Conservation (phyloP, 176 grass and related monocot genomes). For the Carex littledalei region DNA sequence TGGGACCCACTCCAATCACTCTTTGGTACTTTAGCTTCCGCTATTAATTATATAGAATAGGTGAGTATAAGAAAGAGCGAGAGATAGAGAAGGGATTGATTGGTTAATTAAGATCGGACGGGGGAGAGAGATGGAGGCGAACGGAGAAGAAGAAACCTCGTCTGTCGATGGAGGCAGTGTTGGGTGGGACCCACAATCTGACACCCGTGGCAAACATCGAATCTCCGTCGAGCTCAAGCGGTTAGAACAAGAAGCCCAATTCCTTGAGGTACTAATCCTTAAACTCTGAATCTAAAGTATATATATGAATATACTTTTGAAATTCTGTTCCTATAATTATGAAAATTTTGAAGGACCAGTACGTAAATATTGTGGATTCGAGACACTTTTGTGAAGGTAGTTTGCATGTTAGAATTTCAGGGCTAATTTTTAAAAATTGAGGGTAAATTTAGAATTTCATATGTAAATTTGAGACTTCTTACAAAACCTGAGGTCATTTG, state of each 20-base stretch:
- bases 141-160: neutral
- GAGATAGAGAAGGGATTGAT: neutral
- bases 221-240: constrained; percentile 12
- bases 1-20: neutral
- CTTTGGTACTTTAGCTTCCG: neutral
- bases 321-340: neutral
- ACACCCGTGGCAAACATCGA: constrained; percentile 7
- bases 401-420: too few species aligned
- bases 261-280: constrained; percentile 13
- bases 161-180: neutral
- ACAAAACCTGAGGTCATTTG: neutral
- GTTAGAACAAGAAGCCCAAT: constrained; percentile 1
- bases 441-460: neutral
- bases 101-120: neutral
- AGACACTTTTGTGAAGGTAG: too few species aligned
- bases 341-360: neutral
- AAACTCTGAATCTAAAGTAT: too few species aligned
- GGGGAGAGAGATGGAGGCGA: neutral
- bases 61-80: neutral
- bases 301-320: too few species aligned
- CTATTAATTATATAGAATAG: neutral
- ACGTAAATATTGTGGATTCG: neutral
- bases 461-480: neutral
- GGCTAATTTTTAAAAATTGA: neutral
- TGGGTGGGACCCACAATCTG: neutral